A percentile compares a stretch with the other conserved stretches of the same genome.
Evolutionary conservation across 352 stramenopile species (phyloP).

Genomic region (Plasmopara viticola): DNA sequence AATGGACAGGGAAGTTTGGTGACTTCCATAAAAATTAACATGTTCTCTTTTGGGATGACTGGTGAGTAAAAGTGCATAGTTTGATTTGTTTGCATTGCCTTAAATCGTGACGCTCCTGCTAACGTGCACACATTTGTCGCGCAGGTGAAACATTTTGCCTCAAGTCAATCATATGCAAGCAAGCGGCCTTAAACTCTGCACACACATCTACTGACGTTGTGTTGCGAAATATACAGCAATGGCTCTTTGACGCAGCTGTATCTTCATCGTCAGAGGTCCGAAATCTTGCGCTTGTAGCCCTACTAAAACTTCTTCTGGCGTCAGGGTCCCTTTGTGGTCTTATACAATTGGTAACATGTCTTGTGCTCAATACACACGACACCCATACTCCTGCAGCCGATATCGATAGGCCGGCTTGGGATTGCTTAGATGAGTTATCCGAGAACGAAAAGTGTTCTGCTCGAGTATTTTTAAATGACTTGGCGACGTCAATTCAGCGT

Average conservation of each 20-base stretch:
- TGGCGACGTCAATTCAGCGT: constrained; percentile 42
- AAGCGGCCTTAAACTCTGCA: constrained; percentile 32
- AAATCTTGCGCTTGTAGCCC: constrained; percentile 50
- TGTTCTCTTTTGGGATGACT: constrained; percentile 23
- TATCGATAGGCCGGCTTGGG: constrained; percentile 43
- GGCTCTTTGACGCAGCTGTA: constrained; percentile 54
- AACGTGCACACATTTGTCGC: background rate
- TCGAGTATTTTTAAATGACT: constrained; percentile 38
- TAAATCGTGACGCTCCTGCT: constrained; percentile 2
- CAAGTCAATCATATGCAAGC: constrained; percentile 43
- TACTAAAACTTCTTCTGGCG: constrained; percentile 58
- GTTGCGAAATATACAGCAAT: constrained; percentile 57
- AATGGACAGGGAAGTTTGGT: constrained; percentile 22
- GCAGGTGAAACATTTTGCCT: constrained; percentile 46
- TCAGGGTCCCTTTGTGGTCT: constrained; percentile 78
- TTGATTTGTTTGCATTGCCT: background rate
- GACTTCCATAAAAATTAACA: constrained; percentile 41
- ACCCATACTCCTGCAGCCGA: constrained; percentile 3
- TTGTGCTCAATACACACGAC: constrained; percentile 48
- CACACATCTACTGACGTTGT: constrained; percentile 49
- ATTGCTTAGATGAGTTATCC: constrained; percentile 53
- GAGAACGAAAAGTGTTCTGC: constrained; percentile 29
- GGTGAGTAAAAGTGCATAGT: constrained; percentile 17
- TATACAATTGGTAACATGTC: constrained; percentile 51
- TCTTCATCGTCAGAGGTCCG: constrained; percentile 42